Base-by-base conservation (phyloP, 257 asterid species). In the Knoxia roxburghii region DNA sequence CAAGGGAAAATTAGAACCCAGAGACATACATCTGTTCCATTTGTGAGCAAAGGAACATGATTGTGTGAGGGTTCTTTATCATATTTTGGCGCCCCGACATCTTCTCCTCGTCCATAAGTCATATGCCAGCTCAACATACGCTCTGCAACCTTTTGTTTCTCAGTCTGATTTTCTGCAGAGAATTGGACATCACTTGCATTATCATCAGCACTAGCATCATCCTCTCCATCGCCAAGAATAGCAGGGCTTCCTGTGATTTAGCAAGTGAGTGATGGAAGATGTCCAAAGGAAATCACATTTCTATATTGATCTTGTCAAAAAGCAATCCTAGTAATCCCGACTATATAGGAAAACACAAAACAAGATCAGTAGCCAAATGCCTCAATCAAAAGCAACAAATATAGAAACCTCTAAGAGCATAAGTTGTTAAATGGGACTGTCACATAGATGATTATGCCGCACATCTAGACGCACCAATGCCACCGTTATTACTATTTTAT, bases 51-150 rank as follows among this genome's bases (percentile, higher is more conserved):
- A 54, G 95, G 99, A 67, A 94, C 86, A 77, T 90, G 96, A 73
- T 81, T 94, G 75, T 85, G 96, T 54, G 99, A 80, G 65, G 84
- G 91, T 80, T 90, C 97, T 76, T 84, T 88, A 72, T 94, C 99
- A 77, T 94, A 94, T 75, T 88, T 88, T 17, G 97, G 96, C 40
- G 76, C 83, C 59, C 73, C 85, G 70, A 67, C 67, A 68, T 84
- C 91, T 78, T 94, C 97, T 43, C 88, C 89, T 65, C 87, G 81
- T 57, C 90, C 96, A 68, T 90, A 75, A 72, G 71, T 83, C 83
- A 79, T 82, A 67, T 91, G 99, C 99, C 99, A 94, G 89, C 95
- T 90, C 90, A 90, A 70, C 96, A 88, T 87, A 64, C 92, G 91
- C 73, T 94, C 97, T 7, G 95, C 80, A 76, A 84, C 80, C 80